Conservation (phyloP, 2,329 filamentous ascomycete species). For the Talaromyces atroroseus region DNA sequence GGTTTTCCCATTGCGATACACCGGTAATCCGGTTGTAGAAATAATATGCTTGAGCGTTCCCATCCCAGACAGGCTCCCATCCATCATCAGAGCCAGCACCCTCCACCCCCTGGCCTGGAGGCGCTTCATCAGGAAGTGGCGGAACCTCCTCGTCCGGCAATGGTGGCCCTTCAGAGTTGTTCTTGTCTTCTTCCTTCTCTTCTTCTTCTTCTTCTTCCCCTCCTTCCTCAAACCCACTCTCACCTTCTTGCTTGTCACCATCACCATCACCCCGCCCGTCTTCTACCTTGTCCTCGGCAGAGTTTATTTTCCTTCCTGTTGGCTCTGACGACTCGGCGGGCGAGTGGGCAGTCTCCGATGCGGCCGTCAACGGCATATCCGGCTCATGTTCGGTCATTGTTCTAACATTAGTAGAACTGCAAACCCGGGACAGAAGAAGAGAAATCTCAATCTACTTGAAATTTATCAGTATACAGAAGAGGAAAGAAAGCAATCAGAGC, state of each 20-base stretch:
- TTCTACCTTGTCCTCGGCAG: background rate
- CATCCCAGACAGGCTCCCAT: conserved; percentile 78
- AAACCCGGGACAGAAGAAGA: background rate
- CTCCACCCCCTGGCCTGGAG: conserved; percentile 27
- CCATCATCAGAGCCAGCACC: conserved; percentile 53
- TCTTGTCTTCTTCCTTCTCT: conserved; percentile 17
- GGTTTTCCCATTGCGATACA: conserved; percentile 78
- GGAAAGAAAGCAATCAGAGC: background rate
- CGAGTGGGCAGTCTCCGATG: background rate
- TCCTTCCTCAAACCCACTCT: background rate
- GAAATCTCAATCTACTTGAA: conserved; percentile 10
- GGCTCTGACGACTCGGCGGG: background rate
- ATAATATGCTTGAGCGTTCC: conserved; percentile 63
- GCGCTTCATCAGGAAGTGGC: conserved; percentile 50
- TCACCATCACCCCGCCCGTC: background rate
- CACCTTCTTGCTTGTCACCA: background rate
- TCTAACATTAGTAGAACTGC: background rate
- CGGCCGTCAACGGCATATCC: background rate
- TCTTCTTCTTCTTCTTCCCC: conserved; percentile 2
- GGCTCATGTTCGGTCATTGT: background rate
- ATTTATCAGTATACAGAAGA: background rate
- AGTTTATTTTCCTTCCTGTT: background rate
- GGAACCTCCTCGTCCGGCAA: conserved; percentile 40
- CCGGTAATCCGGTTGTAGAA: conserved; percentile 79
- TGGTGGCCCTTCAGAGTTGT: conserved; percentile 29